Evolutionary conservation across 805 yeast genomes (phyloP).

Genomic region (Candida pini): DNA sequence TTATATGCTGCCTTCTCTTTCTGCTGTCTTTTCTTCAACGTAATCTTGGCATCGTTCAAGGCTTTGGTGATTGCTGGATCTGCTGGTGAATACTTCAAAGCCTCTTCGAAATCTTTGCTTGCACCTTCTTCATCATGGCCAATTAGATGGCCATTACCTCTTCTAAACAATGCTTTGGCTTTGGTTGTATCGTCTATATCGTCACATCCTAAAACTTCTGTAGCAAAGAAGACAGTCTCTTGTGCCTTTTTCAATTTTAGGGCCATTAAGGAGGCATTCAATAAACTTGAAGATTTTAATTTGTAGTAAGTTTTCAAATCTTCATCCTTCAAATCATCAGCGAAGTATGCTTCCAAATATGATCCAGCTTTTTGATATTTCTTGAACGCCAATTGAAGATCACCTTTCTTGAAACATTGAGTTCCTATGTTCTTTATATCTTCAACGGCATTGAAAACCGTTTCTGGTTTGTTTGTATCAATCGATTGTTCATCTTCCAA

Average conservation of each 20-base stretch:
- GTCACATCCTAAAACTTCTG: constrained; percentile 60
- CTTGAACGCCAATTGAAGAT: constrained; percentile 47
- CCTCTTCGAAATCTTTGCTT: constrained; percentile 56
- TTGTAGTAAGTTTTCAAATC: constrained; percentile 44
- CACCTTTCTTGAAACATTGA: constrained; percentile 59
- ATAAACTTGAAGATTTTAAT: constrained; percentile 56
- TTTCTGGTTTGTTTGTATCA: constrained; percentile 51
- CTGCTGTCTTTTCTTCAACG: constrained; percentile 48
- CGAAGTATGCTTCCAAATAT: constrained; percentile 68
- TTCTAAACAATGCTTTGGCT: constrained; percentile 83
- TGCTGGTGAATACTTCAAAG: constrained; percentile 55
- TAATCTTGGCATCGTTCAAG: constrained; percentile 49
- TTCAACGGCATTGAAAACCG: constrained; percentile 61
- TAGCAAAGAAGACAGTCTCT: constrained; percentile 53
- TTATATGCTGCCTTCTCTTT: constrained; percentile 72
- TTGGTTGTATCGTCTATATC: constrained; percentile 56
- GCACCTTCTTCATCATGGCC: constrained; percentile 70
- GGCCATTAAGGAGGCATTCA: constrained; percentile 72
- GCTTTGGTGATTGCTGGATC: constrained; percentile 71
- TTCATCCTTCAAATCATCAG: constrained; percentile 57
- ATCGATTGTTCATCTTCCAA: constrained; percentile 70
- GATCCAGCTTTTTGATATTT: constrained; percentile 72
- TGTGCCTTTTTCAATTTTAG: constrained; percentile 54
- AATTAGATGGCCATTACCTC: constrained; percentile 67
- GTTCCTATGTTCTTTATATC: constrained; percentile 76